phyloP scores from a whole-genome alignment of 805 yeast genomes.

The Nakazawaea wickerhamii region DNA sequence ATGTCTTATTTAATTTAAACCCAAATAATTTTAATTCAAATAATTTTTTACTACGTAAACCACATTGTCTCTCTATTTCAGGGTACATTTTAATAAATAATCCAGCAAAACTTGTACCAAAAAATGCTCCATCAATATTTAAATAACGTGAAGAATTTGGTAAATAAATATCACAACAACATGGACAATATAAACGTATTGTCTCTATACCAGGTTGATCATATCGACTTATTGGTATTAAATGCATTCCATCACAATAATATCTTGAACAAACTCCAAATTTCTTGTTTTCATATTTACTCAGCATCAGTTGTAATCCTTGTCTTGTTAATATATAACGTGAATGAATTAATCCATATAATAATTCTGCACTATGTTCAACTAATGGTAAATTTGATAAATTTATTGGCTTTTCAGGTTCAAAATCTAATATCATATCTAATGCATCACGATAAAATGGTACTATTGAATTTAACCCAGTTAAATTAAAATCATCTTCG shows the following conservation, averaged over 20 bases:
- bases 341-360: conserved; percentile 93
- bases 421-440: conserved; percentile 85
- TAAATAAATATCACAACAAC: conserved; percentile 85
- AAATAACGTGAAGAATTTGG: conserved; percentile 84
- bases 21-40: conserved; percentile 83
- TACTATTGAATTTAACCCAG: conserved; percentile 80
- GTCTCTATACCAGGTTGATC: conserved; percentile 92
- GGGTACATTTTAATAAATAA: conserved; percentile 85
- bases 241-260: conserved; percentile 82
- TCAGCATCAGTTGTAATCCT: conserved; percentile 89
- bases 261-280: conserved; percentile 93
- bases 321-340: conserved; percentile 83
- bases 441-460: conserved; percentile 90
- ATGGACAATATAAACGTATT: conserved; percentile 88
- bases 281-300: conserved; percentile 80
- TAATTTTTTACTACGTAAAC: conserved; percentile 49
- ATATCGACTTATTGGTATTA: conserved; percentile 86
- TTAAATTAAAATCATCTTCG: conserved; percentile 93
- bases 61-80: conserved; percentile 78
- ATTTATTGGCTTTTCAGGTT: conserved; percentile 51
- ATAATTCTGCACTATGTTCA: conserved; percentile 85
- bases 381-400: conserved; percentile 68
- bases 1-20: conserved; percentile 68
- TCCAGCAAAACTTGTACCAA: conserved; percentile 95
- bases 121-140: conserved; percentile 93